These are phyloP conservation scores for Venturia asperata DNA, from an alignment of 2,329 filamentous ascomycete species.

Conservation along the genomic window DNA sequence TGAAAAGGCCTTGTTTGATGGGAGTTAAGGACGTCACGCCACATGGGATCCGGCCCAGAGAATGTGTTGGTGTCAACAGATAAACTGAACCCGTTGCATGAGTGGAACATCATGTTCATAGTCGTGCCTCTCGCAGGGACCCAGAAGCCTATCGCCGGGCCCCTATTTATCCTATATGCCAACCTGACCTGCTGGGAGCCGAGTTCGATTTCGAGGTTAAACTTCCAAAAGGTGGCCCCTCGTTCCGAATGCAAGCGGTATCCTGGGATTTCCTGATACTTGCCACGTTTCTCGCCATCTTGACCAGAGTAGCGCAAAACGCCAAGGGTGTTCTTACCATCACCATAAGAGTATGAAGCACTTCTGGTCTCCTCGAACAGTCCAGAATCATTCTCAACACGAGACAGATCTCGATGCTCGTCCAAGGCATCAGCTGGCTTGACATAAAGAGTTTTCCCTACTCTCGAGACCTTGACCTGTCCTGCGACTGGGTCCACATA, in stretches of 20 bases:
- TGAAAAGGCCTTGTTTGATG: slow-evolving; percentile 92
- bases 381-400: slow-evolving; percentile 72
- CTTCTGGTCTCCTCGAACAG: slow-evolving; percentile 66
- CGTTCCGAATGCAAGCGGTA: slow-evolving; percentile 76
- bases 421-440: slow-evolving; percentile 81
- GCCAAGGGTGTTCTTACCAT: slow-evolving; percentile 3
- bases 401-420: slow-evolving; percentile 70
- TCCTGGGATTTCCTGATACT: slow-evolving; percentile 76
- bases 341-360: slow-evolving; percentile 30
- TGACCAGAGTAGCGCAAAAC: slow-evolving; percentile 40
- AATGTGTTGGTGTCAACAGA: slow-evolving; percentile 71
- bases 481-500: slow-evolving; percentile 87
- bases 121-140: slow-evolving; percentile 74
- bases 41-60: slow-evolving; percentile 89
- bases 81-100: slow-evolving; percentile 89
- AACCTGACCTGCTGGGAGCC: slow-evolving; percentile 71
- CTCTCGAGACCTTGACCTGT: slow-evolving; percentile 74
- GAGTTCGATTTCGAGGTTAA: slow-evolving; percentile 90
- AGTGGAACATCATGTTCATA: slow-evolving; percentile 99
- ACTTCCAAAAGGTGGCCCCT: slow-evolving; percentile 93
- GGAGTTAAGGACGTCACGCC: slow-evolving; percentile 89
- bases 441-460: slow-evolving; percentile 80
- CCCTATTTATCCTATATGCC: slow-evolving; percentile 90
- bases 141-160: slow-evolving; percentile 87
- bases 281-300: slow-evolving; percentile 74